Conservation (phyloP, 306 rosid species). For the Astragalus glycyphyllos region DNA sequence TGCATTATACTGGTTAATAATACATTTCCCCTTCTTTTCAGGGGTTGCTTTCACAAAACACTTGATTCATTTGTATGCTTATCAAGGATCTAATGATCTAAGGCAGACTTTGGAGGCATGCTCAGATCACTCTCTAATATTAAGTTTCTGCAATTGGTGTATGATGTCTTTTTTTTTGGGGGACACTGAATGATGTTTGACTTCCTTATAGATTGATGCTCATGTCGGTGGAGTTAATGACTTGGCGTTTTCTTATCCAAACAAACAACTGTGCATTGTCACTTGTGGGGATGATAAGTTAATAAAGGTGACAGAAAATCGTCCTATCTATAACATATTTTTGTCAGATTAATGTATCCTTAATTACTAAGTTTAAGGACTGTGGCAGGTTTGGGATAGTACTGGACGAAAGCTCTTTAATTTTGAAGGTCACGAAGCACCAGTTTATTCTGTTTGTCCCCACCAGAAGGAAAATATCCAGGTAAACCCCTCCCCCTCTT, state of each 20-base stretch:
- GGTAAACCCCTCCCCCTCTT: conserved; percentile 47
- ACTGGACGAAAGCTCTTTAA: conserved; percentile 63
- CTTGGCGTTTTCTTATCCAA: conserved; percentile 71
- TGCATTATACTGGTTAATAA: conserved; percentile 36
- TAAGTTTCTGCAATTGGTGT: conserved; percentile 29
- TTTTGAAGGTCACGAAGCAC: conserved; percentile 85
- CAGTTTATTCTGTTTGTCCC: conserved; percentile 82
- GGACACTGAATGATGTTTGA: conserved; percentile 30
- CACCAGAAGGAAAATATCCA: conserved; percentile 76
- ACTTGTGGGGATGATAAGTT: conserved; percentile 86
- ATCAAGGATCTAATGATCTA: conserved; percentile 62
- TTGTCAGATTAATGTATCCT: conserved; percentile 24
- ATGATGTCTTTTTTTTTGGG: conserved; percentile 9
- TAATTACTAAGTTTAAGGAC: conserved; percentile 17
- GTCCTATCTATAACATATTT: conserved; percentile 5
- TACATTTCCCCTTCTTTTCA: conserved; percentile 42
- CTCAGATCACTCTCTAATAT: conserved; percentile 36
- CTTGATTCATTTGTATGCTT: conserved; percentile 74
- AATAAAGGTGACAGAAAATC: conserved; percentile 61
- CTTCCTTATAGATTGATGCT: conserved; percentile 65
- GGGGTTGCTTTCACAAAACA: conserved; percentile 83
- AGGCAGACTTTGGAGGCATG: conserved; percentile 64
- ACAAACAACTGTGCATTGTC: conserved; percentile 63
- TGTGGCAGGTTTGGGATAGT: conserved; percentile 85
- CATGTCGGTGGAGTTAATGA: conserved; percentile 80